A percentile compares a stretch with the other conserved stretches of the same genome.
phyloP scores from a whole-genome alignment of 768 basidiomycete genomes.

The Lepiota venenata region DNA sequence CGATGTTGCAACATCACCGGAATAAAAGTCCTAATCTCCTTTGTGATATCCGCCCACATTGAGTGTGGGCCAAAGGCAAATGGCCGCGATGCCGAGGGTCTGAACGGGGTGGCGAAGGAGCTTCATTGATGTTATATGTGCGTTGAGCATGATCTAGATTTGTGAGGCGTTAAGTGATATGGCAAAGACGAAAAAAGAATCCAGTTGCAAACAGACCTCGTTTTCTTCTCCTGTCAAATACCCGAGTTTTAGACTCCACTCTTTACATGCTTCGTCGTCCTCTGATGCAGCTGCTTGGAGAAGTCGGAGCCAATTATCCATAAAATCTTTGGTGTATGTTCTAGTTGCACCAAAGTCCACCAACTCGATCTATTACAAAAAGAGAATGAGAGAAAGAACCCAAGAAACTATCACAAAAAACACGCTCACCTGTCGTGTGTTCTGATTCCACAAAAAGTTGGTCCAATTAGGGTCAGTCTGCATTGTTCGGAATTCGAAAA shows the following conservation, averaged over 20 bases:
- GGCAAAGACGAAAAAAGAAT: not conserved
- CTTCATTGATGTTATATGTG: conserved; percentile 80
- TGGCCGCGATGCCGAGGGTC: conserved; percentile 53
- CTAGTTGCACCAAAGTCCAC: conserved; percentile 97
- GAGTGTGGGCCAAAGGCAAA: conserved; percentile 77
- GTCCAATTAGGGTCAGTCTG: conserved; percentile 99
- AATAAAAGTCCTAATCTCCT: conserved; percentile 73
- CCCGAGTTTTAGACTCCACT: conserved; percentile 77
- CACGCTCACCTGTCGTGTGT: conserved; percentile 51
- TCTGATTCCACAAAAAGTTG: conserved; percentile 87
- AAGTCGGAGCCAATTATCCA: conserved; percentile 84
- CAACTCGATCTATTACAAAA: conserved; percentile 58
- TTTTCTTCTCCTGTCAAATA: conserved; percentile 91
- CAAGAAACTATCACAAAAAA: no score
- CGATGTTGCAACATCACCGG: conserved; percentile 88
- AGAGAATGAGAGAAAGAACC: not conserved
- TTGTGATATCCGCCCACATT: conserved; percentile 68
- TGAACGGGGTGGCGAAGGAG: conserved; percentile 89
- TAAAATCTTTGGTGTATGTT: conserved; percentile 80
- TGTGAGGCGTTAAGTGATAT: not conserved
- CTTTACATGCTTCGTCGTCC: conserved; percentile 63
- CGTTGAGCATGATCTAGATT: conserved; percentile 73
- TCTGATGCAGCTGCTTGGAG: conserved; percentile 74
- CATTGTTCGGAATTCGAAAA: conserved; percentile 91
- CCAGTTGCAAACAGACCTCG: conserved; percentile 44